Evolutionary conservation across 495 filamentous ascomycete species (phyloP).

Genomic region (Penicillium desertorum): DNA sequence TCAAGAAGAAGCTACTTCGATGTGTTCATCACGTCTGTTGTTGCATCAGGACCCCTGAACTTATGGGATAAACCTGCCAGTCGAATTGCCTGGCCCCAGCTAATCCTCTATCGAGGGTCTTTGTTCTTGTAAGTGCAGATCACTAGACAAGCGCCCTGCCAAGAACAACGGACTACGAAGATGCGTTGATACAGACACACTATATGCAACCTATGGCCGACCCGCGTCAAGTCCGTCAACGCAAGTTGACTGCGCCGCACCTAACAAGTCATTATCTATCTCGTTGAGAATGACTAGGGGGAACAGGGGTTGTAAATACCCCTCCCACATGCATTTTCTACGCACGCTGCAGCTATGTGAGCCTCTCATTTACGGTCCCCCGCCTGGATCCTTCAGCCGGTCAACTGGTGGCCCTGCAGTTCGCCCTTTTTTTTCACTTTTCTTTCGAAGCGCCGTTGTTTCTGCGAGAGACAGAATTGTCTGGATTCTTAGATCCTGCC

Average conservation of each 20-base stretch:
- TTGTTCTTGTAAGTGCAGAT: conserved; percentile 22
- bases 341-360: conserved; percentile 21
- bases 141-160: conserved; percentile 41
- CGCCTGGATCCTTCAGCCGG: conserved; percentile 9
- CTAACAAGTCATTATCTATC: conserved; percentile 12
- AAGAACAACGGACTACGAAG: conserved; percentile 35
- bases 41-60: conserved; percentile 10
- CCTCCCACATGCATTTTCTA: conserved; percentile 18
- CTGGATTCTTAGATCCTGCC: conserved; percentile 19
- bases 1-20: conserved; percentile 8
- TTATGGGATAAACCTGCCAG: conserved; percentile 8
- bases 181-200: conserved; percentile 19
- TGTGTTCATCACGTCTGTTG: conserved; percentile 4
- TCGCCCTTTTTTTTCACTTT: background rate
- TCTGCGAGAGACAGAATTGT: conserved; percentile 11
- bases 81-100: background rate
- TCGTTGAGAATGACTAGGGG: conserved; percentile 16
- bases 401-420: conserved; percentile 18
- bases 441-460: conserved; percentile 21
- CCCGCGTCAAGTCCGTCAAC: conserved; percentile 21
- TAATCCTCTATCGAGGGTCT: background rate
- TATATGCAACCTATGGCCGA: conserved; percentile 21
- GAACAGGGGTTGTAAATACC: conserved; percentile 9
- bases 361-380: conserved; percentile 16
- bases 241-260: conserved; percentile 38